Base-by-base conservation (phyloP, 2,329 filamentous ascomycete genomes). In the Cercospora nicotianae region DNA sequence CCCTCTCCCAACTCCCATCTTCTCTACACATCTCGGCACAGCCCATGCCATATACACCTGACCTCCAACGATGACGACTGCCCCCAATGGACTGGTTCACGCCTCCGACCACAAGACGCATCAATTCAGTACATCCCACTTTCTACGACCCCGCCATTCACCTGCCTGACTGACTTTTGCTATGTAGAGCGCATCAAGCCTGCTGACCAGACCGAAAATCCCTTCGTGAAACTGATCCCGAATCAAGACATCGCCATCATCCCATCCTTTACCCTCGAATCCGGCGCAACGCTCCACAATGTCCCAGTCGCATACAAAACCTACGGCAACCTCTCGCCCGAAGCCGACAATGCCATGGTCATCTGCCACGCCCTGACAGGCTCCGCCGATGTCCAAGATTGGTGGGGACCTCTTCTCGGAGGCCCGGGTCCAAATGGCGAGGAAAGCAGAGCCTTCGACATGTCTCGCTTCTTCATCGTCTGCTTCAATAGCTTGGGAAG, bases 221-320 rank as follows among this genome's bases (percentile, higher is more conserved):
- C 94, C 31, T 98, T 94, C 79, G 88, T 92, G 69, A 82, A 86
- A 71, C 85, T 98, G 76, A 96, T 99, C 63, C 90, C 93, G 63
- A 90, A 97, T 75, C 95, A 98, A 81, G 86, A 90, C 64, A 91
- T 96, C 76, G 93, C 91, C 66, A 87, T 95, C 69, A 87, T 99
- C 65, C 94, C 95, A 1, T 89, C 90, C 28, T 97, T 97, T 79
- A 93, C 91, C 8, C 91, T 99, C 72, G 95, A 99, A 80, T 98
- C 94, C 1, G 95, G 95, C 60, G 92, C 91, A 26, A 90, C 87
- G 0, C 85, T 99, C 20, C 83, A 86, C 73, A 95, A 98, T 87
- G 86, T 89, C 16, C 87, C 86, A 2, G 82, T 90, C 61, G 87
- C 88, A 67, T 90, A 89, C 80, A 90, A 87, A 68, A 87, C 85